These are phyloP conservation scores for Cyclotella atomus DNA, from an alignment of 108 stramenopile species.

Conservation along the genomic window DNA sequence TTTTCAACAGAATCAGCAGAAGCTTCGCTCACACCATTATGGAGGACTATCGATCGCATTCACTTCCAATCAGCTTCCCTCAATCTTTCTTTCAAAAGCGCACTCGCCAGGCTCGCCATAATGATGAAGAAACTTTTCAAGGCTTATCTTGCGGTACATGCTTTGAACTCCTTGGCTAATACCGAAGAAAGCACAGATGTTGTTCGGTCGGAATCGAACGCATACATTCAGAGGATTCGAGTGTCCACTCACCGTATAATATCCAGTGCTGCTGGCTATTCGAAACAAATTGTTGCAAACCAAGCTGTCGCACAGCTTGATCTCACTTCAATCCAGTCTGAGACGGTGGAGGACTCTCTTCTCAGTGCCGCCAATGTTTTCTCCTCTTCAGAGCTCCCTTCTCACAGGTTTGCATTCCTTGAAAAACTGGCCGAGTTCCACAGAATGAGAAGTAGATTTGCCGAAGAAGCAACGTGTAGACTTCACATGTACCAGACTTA, in stretches of 20 bases:
- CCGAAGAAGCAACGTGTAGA: constrained; percentile 89
- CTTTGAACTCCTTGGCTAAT: constrained; percentile 65
- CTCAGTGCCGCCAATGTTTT: constrained; percentile 86
- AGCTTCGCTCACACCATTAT: constrained; percentile 81
- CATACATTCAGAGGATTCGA: constrained; percentile 63
- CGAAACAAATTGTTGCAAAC: constrained; percentile 85
- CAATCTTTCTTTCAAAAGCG: constrained; percentile 86
- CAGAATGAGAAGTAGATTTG: constrained; percentile 67
- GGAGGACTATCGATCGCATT: constrained; percentile 86
- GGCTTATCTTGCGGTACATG: constrained; percentile 90
- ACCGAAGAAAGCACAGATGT: constrained; percentile 39
- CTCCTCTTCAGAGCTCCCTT: constrained; percentile 86
- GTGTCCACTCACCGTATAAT: constrained; percentile 81
- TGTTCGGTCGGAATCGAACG: constrained; percentile 45
- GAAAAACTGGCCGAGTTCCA: constrained; percentile 87
- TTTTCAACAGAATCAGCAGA: constrained; percentile 83
- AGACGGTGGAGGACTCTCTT: constrained; percentile 89
- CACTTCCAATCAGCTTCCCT: constrained; percentile 85
- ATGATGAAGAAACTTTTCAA: constrained; percentile 84
- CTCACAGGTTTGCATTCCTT: constrained; percentile 84
- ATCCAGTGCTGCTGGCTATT: constrained; percentile 77
- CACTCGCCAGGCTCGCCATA: constrained; percentile 75
- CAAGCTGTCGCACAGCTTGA: constrained; percentile 54
- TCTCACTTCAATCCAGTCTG: constrained; percentile 67
- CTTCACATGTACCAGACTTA: constrained; percentile 81